Percentiles rank a stretch among this genome's conserved stretches.
Conservation (phyloP, 2,329 filamentous ascomycete species). For the Fusarium sacchari region DNA sequence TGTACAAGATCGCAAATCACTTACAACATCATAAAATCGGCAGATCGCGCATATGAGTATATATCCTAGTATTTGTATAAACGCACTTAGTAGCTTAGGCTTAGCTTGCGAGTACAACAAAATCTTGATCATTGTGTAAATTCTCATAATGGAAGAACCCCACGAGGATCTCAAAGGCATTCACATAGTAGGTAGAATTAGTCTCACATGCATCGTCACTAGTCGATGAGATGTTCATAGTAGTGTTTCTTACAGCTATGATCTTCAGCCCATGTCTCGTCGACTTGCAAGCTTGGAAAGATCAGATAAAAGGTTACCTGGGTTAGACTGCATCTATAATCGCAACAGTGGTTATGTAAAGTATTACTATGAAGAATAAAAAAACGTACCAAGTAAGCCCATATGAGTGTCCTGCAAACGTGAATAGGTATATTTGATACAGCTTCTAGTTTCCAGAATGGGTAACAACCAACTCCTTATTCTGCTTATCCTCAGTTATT, state of each 20-base stretch:
- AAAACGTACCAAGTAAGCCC: not conserved
- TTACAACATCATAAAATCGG: not conserved
- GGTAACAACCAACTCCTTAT: not conserved
- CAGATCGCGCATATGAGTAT: not conserved
- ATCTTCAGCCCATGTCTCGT: not conserved
- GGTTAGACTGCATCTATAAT: not conserved
- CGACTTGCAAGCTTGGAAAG: not conserved
- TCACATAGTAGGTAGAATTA: not conserved
- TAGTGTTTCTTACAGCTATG: not conserved
- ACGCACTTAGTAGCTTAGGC: not conserved
- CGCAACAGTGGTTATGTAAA: constrained; percentile 9
- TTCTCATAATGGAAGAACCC: constrained; percentile 30
- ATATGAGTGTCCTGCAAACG: not conserved
- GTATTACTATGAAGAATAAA: not conserved
- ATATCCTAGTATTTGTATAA: not conserved
- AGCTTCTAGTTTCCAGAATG: constrained; percentile 10
- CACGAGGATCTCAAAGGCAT: not conserved
- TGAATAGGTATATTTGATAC: not conserved
- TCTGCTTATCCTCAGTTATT: not conserved
- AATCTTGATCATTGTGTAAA: constrained; percentile 37
- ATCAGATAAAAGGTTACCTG: not conserved
- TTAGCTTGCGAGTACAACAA: not conserved
- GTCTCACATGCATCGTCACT: no score
- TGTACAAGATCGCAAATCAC: not conserved
- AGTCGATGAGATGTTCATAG: not conserved